Evolutionary conservation across 257 asterid species (phyloP), one percentile per base, ranked within the genome.

Genomic region (Solanum paucissectum): DNA sequence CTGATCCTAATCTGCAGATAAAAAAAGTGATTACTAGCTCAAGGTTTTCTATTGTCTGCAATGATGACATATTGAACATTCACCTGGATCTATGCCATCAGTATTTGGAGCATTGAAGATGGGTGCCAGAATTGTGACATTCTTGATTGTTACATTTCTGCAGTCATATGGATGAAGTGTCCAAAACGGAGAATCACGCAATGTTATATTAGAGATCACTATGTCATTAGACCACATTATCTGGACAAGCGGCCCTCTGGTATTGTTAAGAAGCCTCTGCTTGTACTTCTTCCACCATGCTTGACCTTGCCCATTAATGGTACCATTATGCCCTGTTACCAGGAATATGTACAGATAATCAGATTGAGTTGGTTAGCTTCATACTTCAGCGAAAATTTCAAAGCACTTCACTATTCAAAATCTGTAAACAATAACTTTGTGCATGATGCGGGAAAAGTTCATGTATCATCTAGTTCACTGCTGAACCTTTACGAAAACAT

Each of bases 51-150:
- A 81, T 76, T 40, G 6, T 76, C 58, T 76, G 83, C 83, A 76
- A 38, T 38, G 58, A 76, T 32, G 64, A 42, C 7, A 52, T 68
- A 38, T 62, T 71, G 21, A 62, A 66, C 52, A 88, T 90, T 87
- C 87, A 95, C 96, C 98, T 37, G 98, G 98, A 93, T 95, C 94
- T 81, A 95, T 95, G 90, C 98, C 98, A 87, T 95, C 98, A n/a
- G 98, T 95, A 91, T 95, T 95, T 27, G 98, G 98, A 88, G 98
- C 97, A 14, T 91, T 92, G 87, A 58, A 88, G 84, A 93, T 89
- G 34, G 97, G 98, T 2, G 98, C 97, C 82, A 94, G 91, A 87
- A 95, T 92, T 77, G 98, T 95, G 83, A 95, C 83, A 89, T 94
- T 92, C 86, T 77, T 92, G 42, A 95, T 87, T 4, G 94, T 94